Percentiles rank a stretch among this genome's conserved stretches.
phyloP scores from a whole-genome alignment of 169 alveolate species.

The Theileria orientalis region DNA sequence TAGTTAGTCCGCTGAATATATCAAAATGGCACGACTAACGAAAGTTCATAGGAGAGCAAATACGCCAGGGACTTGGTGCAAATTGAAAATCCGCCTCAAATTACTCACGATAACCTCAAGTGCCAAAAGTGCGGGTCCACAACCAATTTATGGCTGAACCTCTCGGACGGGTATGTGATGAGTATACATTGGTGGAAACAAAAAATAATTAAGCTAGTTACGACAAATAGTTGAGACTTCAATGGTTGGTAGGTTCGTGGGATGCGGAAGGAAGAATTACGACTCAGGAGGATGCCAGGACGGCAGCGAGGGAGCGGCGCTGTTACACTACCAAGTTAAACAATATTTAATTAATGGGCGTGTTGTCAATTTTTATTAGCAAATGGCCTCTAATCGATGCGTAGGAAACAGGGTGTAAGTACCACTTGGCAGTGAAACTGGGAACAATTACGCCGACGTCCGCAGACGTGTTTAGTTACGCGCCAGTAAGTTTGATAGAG shows the following conservation, averaged over 20 bases:
- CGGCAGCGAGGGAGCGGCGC: constrained; percentile 89
- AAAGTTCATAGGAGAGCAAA: constrained; percentile 38
- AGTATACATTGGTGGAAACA: too few relatives aligned
- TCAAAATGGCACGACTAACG: not conserved
- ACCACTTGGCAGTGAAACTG: constrained; percentile 88
- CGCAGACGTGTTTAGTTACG: constrained; percentile 91
- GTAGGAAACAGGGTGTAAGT: constrained; percentile 74
- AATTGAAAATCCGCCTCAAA: constrained; percentile 50
- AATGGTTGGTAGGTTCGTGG: constrained; percentile 71
- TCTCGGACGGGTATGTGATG: constrained; percentile 67
- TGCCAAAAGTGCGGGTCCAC: constrained; percentile 71
- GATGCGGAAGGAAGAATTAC: constrained; percentile 85
- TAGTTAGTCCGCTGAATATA: not conserved
- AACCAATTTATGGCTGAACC: constrained; percentile 71
- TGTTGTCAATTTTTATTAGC: not conserved
- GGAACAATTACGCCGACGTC: constrained; percentile 89
- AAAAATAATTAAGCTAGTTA: not conserved
- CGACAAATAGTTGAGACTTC: not conserved
- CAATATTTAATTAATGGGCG: too few relatives aligned
- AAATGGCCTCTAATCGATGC: not conserved
- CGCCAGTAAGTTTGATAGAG: constrained; percentile 60
- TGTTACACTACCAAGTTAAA: constrained; percentile 72
- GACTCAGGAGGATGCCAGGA: constrained; percentile 87
- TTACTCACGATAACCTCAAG: constrained; percentile 37
- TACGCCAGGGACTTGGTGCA: constrained; percentile 65